Conservation (phyloP, 2,329 filamentous ascomycete genomes). For the Elsinoe necatrix region DNA sequence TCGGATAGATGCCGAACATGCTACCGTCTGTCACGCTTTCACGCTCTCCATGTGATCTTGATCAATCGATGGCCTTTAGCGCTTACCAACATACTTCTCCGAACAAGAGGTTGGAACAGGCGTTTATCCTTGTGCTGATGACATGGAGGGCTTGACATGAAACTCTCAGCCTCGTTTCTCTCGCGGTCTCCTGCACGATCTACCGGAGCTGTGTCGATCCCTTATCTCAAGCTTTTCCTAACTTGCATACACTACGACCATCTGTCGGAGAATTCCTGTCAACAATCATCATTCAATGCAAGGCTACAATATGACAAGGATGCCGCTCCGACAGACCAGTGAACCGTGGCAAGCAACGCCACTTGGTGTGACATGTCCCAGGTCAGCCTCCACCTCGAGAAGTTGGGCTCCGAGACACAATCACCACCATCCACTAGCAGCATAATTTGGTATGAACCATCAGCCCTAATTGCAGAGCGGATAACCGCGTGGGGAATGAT, state of each 20-base stretch:
- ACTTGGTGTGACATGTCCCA: not conserved
- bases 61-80: not conserved
- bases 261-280: not conserved
- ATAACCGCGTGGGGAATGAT: not conserved
- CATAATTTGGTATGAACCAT: not conserved
- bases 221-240: not conserved
- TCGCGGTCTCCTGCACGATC: not conserved
- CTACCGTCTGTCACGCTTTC: not conserved
- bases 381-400: not conserved
- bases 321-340: not conserved
- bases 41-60: not conserved
- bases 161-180: not conserved
- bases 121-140: not conserved
- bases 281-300: not conserved
- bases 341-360: not conserved
- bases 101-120: not conserved
- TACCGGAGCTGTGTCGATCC: not conserved
- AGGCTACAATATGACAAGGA: not conserved
- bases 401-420: not conserved
- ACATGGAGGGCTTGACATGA: conserved; percentile 3
- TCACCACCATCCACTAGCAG: not conserved
- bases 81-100: not conserved
- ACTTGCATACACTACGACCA: not conserved
- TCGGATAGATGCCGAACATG: not conserved
- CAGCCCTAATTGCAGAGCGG: not conserved